Conservation (phyloP, 768 basidiomycete species). For the Grammothele lineata region DNA sequence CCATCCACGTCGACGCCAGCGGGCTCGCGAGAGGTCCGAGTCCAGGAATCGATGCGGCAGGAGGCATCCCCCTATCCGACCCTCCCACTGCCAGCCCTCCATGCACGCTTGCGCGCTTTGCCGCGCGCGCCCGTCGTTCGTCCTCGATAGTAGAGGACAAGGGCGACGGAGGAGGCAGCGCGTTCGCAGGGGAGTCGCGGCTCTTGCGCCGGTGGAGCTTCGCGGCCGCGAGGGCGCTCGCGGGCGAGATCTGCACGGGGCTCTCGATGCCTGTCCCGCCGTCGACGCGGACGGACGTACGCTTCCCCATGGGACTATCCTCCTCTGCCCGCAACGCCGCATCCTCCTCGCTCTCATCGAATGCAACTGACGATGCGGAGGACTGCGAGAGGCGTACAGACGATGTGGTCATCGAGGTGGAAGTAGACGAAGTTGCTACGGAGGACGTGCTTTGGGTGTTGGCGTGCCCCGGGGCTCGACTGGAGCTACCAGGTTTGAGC, state of each 20-base stretch:
- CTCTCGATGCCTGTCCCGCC: conserved; percentile 14
- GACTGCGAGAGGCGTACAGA: conserved; percentile 42
- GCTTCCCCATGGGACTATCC: conserved; percentile 39
- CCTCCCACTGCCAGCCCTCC: too few species aligned
- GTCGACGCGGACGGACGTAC: conserved; percentile 8
- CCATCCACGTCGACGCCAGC: conserved; percentile 30
- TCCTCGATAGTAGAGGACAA: conserved; percentile 2
- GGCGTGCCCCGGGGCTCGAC: conserved; percentile 11
- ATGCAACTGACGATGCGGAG: conserved; percentile 42
- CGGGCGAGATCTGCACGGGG: conserved; percentile 17
- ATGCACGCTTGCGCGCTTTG: conserved; percentile 9
- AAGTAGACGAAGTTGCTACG: conserved; percentile 23
- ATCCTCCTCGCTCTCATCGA: conserved; percentile 25
- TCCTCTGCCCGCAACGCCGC: conserved; percentile 28
- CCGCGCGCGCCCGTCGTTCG: conserved; percentile 6
- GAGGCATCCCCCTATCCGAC: conserved; percentile 29
- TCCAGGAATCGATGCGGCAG: conserved; percentile 38
- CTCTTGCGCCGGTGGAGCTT: conserved; percentile 27
- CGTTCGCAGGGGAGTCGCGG: conserved; percentile 18
- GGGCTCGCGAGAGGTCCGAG: conserved; percentile 28
- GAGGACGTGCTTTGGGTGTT: conserved; percentile 30
- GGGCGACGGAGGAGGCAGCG: conserved; percentile 1
- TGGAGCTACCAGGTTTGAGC: conserved; percentile 9
- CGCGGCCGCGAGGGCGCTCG: conserved; percentile 14
- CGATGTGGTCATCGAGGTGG: conserved; percentile 21